These are phyloP conservation scores for Scutellospora calospora DNA, from an alignment of 371 early-diverging fungal species.

Conservation along the genomic window DNA sequence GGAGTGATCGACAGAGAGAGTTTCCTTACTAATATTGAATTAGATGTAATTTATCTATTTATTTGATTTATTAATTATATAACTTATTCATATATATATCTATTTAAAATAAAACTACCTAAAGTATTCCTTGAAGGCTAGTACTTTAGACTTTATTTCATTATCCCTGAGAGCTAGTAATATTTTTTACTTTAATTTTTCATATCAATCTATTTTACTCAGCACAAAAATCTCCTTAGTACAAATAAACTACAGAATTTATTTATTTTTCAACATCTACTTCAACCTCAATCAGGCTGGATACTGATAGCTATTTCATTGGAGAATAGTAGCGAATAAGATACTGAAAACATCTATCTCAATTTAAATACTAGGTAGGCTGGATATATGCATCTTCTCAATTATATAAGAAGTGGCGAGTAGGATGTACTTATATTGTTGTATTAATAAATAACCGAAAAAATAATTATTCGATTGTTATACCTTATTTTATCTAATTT, in stretches of 20 bases:
- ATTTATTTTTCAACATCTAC: constrained; percentile 30
- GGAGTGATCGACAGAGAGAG: no score
- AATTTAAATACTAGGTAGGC: no score
- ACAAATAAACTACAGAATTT: constrained; percentile 26
- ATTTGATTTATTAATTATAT: no score
- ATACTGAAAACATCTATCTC: no score
- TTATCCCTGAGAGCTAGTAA: constrained; percentile 14
- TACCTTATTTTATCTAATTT: constrained; percentile 5
- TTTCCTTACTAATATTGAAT: no score
- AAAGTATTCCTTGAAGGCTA: constrained; percentile 14
- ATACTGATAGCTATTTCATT: constrained; percentile 30
- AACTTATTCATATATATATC: no score
- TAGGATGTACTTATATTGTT: no score
- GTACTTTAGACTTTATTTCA: no score
- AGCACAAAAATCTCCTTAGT: constrained; percentile 2
- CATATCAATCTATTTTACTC: constrained; percentile 9
- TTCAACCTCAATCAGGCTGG: constrained; percentile 34
- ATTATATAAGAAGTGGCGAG: no score
- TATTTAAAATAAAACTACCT: constrained; percentile 31
- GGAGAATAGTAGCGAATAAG: no score
- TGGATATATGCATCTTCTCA: no score
- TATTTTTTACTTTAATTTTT: constrained; percentile 25
- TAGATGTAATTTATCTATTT: no score
- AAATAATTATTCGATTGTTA: constrained; percentile 19
- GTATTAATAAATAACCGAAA: neutral